Evolutionary conservation across 106 monocot species (phyloP).

Genomic region (Alisma plantagoaquatica): DNA sequence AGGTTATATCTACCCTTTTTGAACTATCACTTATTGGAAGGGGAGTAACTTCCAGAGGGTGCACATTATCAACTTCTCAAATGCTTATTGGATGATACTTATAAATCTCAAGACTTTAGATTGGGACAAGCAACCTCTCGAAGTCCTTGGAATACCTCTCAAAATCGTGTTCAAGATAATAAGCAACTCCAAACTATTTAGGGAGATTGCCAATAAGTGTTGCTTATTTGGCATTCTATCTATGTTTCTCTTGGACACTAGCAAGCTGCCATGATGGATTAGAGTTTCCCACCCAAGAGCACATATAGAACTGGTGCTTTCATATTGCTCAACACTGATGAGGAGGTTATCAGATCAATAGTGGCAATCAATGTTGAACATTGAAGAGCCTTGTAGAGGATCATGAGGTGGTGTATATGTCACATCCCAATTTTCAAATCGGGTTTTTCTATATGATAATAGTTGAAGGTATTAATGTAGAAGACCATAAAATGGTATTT

Average conservation of each 20-base stretch:
- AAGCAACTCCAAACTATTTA: constrained; percentile 62
- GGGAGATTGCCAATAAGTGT: constrained; percentile 50
- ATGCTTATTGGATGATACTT: constrained; percentile 77
- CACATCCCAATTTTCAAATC: no score
- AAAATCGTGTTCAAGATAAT: constrained; percentile 65
- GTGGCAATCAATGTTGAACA: no score
- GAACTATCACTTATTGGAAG: no score
- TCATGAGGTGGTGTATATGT: no score
- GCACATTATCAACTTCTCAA: constrained; percentile 78
- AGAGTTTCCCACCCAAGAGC: constrained; percentile 65
- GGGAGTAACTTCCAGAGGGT: no score
- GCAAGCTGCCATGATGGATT: constrained; percentile 78
- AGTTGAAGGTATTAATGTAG: no score
- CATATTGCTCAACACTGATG: constrained; percentile 75
- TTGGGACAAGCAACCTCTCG: constrained; percentile 60
- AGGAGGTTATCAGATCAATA: constrained; percentile 41
- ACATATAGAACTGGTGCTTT: constrained; percentile 90
- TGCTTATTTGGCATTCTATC: constrained; percentile 59
- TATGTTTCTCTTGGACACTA: constrained; percentile 74
- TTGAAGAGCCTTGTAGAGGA: no score
- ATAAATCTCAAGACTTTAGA: constrained; percentile 72
- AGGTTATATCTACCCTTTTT: no score
- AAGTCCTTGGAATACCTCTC: constrained; percentile 38
- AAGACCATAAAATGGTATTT: no score
- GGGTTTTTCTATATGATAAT: no score